Percentiles rank a stretch among this genome's conserved stretches.
phyloP scores from a whole-genome alignment of 352 stramenopile genomes.

The Ophiocytium majus region DNA sequence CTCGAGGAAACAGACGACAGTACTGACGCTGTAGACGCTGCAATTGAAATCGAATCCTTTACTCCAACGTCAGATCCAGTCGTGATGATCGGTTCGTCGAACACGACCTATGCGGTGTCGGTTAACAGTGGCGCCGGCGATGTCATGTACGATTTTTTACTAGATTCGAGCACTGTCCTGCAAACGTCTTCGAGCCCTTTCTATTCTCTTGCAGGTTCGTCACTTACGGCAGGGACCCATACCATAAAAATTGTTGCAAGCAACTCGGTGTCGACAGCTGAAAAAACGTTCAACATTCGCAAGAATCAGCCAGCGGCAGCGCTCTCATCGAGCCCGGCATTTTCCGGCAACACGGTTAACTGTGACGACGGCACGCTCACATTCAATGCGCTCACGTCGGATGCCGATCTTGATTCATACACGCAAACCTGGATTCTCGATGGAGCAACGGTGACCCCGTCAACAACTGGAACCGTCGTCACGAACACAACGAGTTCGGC shows the following conservation, averaged over 20 bases:
- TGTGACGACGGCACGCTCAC: neutral
- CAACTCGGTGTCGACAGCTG: neutral
- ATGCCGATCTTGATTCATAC: neutral
- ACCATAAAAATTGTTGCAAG: neutral
- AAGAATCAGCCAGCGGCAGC: neutral
- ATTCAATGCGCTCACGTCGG: neutral
- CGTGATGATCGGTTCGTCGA: neutral
- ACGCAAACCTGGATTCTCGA: neutral
- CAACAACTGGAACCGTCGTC: neutral
- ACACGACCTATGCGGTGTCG: neutral
- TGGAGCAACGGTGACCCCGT: neutral
- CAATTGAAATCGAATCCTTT: neutral
- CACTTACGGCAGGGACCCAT: neutral
- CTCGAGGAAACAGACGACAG: neutral
- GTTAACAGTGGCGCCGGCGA: neutral
- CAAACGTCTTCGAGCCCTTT: slow-evolving; percentile 2
- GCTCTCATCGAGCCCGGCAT: neutral
- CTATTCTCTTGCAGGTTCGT: neutral
- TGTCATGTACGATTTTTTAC: neutral
- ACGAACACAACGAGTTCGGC: neutral
- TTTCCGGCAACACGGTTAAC: neutral
- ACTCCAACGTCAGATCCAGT: neutral
- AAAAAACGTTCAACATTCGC: neutral
- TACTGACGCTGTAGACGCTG: neutral
- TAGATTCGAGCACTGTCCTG: neutral